These are phyloP conservation scores for Dactylis glomerata DNA, from an alignment of 176 grass and related monocot genomes.

Conservation along the genomic window DNA sequence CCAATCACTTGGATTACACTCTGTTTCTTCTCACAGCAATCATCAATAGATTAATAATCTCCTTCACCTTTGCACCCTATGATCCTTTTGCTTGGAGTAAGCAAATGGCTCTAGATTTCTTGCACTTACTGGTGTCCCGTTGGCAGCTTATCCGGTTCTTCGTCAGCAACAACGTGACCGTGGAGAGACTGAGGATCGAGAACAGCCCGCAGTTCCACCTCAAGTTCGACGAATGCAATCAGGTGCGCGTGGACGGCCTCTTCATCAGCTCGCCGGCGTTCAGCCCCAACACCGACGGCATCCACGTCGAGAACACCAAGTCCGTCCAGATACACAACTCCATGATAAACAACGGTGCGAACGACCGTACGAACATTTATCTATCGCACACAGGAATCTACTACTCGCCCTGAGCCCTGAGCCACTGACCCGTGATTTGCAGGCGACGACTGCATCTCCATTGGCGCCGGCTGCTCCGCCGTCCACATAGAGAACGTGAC, in stretches of 20 bases:
- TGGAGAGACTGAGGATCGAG: not conserved
- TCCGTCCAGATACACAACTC: not conserved
- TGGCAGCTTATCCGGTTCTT: not conserved
- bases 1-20: too few species aligned
- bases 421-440: not conserved
- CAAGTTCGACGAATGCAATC: not conserved
- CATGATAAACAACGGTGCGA: not conserved
- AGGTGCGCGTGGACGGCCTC: not conserved
- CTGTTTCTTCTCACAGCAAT: too few species aligned
- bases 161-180: not conserved
- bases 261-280: not conserved
- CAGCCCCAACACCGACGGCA: not conserved
- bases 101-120: too few species aligned
- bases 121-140: too few species aligned
- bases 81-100: too few species aligned
- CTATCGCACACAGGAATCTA: not conserved
- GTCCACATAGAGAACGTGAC: slow-evolving; percentile 69
- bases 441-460: slow-evolving; percentile 86
- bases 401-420: not conserved
- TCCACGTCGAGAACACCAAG: not conserved
- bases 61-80: too few species aligned
- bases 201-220: not conserved
- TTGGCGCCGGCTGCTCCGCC: slow-evolving; percentile 56
- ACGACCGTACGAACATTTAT: too few species aligned
- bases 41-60: too few species aligned